Evolutionary conservation across 768 basidiomycete genomes (phyloP), one percentile per base, ranked within the genome.

Genomic region (Phaeotremella skinneri): DNA sequence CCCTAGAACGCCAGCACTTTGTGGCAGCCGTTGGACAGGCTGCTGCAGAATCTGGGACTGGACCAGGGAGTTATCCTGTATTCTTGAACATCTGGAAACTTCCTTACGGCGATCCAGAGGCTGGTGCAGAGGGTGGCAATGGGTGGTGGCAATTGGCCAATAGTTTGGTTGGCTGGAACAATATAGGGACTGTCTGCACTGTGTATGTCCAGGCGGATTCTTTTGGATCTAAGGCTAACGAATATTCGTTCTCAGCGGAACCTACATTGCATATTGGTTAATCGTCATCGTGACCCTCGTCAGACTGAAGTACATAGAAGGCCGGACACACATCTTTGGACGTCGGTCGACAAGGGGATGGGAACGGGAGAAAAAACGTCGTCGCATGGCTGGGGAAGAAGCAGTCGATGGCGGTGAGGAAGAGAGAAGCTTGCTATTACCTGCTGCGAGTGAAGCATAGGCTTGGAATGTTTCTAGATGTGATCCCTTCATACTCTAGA

Each of bases 241-340:
- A 45, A 41, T 51, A 6, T 42, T 85, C 56, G 88, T 90, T 9
- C 82, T 85, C 6, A 82, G 93, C 11, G 79, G 92, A 23, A 80
- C 86, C 0, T 96, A 96, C 72, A 84, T 89, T 37, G 86, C 88
- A 75, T 96, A 91, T 79, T 96, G 92, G 92, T 58, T 92, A 56
- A 83, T 85, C 11, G 88, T 87, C 61, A 84, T 91, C 43, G 81
- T 68, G 25, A 79, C 79, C 1, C 81, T 96, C 49, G 69, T 88
- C 43, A 80, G 66, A 52, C 68, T 76, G 65, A 79, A 79, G 67
- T 79, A 67, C 66, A 58, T 62, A 26, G 79, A 79, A 56, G 78
- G 76, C 16, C 66, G 78, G 2, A 66, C 62, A 20, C 48, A 52
- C 2, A 2, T 76, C 23, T 63, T 74, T 34, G 73, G 73, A 0